Evolutionary conservation across 495 filamentous ascomycete genomes (phyloP).

Genomic region (Aspergillus nanangensis): DNA sequence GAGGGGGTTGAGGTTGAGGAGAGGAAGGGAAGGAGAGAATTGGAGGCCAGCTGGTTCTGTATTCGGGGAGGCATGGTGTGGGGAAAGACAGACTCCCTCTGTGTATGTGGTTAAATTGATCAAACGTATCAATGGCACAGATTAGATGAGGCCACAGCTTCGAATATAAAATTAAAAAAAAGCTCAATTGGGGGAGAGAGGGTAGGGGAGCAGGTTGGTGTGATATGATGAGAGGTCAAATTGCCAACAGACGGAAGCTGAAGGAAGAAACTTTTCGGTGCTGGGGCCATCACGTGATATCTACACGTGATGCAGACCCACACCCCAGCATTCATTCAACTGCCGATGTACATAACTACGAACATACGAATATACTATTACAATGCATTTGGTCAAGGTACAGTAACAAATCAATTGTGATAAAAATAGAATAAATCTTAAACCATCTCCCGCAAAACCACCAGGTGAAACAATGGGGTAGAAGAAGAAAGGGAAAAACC

Average conservation of each 20-base stretch:
- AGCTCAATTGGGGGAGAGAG: slow-evolving; percentile 5
- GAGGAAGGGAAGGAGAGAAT: slow-evolving; percentile 35
- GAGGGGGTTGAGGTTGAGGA: slow-evolving; percentile 20
- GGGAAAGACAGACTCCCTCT: not conserved
- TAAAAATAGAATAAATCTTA: too few species aligned
- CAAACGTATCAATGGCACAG: too few species aligned
- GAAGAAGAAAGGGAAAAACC: not conserved
- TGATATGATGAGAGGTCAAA: slow-evolving; percentile 6
- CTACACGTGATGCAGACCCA: not conserved
- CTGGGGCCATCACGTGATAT: slow-evolving; percentile 21
- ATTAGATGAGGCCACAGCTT: too few species aligned
- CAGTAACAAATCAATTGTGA: not conserved
- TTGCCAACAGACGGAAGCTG: not conserved
- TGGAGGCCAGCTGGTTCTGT: slow-evolving; percentile 35
- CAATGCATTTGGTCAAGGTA: not conserved
- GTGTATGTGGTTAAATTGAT: too few species aligned
- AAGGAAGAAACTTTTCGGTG: slow-evolving; percentile 37
- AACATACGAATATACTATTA: not conserved
- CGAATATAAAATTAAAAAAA: too few species aligned
- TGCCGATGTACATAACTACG: not conserved
- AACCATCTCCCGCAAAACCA: too few species aligned
- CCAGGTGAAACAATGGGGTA: too few species aligned
- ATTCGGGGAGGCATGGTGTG: slow-evolving; percentile 43
- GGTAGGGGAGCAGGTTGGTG: slow-evolving; percentile 6
- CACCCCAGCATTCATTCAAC: not conserved